These are phyloP conservation scores for Phytopythium helicoides DNA, from an alignment of 352 stramenopile species.

Conservation along the genomic window DNA sequence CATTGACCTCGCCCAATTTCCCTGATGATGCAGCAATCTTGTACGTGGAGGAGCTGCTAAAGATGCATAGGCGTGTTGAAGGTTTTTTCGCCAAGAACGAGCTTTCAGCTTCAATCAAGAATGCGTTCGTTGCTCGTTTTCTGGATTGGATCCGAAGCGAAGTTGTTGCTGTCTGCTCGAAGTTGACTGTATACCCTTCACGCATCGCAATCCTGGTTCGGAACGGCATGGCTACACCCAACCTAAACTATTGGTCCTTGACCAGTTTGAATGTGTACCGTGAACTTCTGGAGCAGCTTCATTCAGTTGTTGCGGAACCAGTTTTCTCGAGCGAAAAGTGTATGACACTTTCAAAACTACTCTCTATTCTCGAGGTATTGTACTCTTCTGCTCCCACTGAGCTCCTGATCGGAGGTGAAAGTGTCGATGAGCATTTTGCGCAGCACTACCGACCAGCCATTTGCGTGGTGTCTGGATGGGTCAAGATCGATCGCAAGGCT, in stretches of 20 bases:
- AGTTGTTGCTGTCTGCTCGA: constrained; percentile 21
- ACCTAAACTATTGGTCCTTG: constrained; percentile 17
- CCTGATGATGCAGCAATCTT: constrained; percentile 27
- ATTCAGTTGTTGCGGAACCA: neutral
- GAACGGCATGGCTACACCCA: constrained; percentile 13
- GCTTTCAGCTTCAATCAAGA: constrained; percentile 24
- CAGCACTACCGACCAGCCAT: constrained; percentile 42
- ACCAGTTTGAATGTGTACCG: constrained; percentile 32
- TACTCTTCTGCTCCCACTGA: neutral
- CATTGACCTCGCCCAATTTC: constrained; percentile 40
- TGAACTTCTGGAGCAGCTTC: constrained; percentile 17
- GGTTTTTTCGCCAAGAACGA: constrained; percentile 24
- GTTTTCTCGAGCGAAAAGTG: constrained; percentile 5
- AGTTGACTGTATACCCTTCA: constrained; percentile 30
- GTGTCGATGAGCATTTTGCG: constrained; percentile 44
- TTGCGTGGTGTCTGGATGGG: constrained; percentile 26
- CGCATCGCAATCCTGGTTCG: constrained; percentile 28
- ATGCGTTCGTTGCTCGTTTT: constrained; percentile 25
- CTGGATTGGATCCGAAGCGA: constrained; percentile 39
- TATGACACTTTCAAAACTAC: neutral
- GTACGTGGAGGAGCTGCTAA: constrained; percentile 42
- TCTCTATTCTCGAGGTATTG: constrained; percentile 1
- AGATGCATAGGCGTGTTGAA: constrained; percentile 35
- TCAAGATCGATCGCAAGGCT: constrained; percentile 17
- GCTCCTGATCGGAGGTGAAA: constrained; percentile 9